Evolutionary conservation across 2,329 filamentous ascomycete genomes (phyloP).

Genomic region (Trichoderma citrinoviride): DNA sequence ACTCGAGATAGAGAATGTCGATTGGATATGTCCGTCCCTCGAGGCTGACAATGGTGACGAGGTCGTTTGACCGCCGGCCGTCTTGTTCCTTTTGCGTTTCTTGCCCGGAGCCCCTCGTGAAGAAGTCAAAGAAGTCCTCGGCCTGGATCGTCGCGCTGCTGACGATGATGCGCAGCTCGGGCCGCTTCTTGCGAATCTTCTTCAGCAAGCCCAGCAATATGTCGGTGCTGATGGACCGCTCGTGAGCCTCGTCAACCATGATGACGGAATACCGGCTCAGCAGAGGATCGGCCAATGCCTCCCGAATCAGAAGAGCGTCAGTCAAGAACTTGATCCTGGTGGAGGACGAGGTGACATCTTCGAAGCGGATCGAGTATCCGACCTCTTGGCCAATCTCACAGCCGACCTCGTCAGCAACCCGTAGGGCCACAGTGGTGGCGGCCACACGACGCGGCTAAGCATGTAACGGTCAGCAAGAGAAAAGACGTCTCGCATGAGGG

Average conservation of each 20-base stretch:
- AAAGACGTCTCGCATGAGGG: neutral
- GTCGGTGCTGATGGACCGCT: slow-evolving; percentile 89
- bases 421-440: slow-evolving; percentile 81
- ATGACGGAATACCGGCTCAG: slow-evolving; percentile 90
- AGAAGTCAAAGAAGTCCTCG: slow-evolving; percentile 80
- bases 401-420: slow-evolving; percentile 85
- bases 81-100: slow-evolving; percentile 28
- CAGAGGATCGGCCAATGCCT: slow-evolving; percentile 89
- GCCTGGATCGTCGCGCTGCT: slow-evolving; percentile 93
- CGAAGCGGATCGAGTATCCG: slow-evolving; percentile 88
- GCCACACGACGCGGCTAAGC: slow-evolving; percentile 82
- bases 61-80: slow-evolving; percentile 32
- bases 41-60: slow-evolving; percentile 67
- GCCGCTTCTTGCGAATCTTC: slow-evolving; percentile 77
- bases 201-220: slow-evolving; percentile 85
- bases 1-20: slow-evolving; percentile 76
- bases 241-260: slow-evolving; percentile 97
- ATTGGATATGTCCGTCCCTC: slow-evolving; percentile 89
- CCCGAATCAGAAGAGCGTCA: slow-evolving; percentile 84
- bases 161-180: slow-evolving; percentile 82
- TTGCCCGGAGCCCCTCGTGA: slow-evolving; percentile 48
- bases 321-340: slow-evolving; percentile 95
- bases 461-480: neutral
- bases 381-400: slow-evolving; percentile 87
- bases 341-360: slow-evolving; percentile 81